A percentile compares a stretch with the other conserved stretches of the same genome.
Evolutionary conservation across 2,329 filamentous ascomycete species (phyloP).

Genomic region (Dryadomyces quercivorus): DNA sequence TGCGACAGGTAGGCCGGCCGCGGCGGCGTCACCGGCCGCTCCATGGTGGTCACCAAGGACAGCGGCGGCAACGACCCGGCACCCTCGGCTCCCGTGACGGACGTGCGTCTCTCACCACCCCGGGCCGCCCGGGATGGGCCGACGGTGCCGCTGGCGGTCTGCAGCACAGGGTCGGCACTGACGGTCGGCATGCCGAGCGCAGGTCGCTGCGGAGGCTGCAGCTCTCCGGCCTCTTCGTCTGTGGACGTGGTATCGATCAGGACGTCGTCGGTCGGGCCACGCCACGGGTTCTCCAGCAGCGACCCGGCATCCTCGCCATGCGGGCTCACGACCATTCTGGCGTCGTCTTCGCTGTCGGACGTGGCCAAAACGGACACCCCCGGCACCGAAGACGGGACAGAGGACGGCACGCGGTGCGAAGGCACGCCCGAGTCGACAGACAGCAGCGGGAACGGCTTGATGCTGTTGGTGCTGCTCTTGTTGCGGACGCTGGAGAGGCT

Average conservation of each 20-base stretch:
- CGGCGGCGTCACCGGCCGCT: slow-evolving; percentile 17
- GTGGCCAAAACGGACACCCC: slow-evolving; percentile 18
- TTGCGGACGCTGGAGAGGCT: slow-evolving; percentile 27
- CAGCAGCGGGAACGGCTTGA: slow-evolving; percentile 19
- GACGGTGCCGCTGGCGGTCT: background rate
- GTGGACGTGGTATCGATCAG: background rate
- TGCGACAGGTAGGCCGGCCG: slow-evolving; percentile 22
- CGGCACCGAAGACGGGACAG: background rate
- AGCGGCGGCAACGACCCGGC: background rate
- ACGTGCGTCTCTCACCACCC: background rate
- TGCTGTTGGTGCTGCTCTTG: slow-evolving; percentile 13
- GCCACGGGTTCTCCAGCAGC: slow-evolving; percentile 32
- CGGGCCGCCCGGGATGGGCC: background rate
- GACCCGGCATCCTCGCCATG: slow-evolving; percentile 18
- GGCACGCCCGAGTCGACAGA: slow-evolving; percentile 23
- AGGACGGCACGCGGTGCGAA: slow-evolving; percentile 20
- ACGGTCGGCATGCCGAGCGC: slow-evolving; percentile 10
- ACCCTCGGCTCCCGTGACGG: background rate
- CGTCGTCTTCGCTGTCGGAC: slow-evolving; percentile 1
- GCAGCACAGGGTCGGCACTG: slow-evolving; percentile 17
- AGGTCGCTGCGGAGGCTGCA: background rate
- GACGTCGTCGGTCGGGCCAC: slow-evolving; percentile 5
- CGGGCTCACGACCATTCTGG: background rate
- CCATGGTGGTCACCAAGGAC: slow-evolving; percentile 14
- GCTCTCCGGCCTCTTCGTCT: background rate